Evolutionary conservation across 306 rosid species (phyloP), one percentile per base, ranked within the genome.

Genomic region (Sesbania bispinosa): DNA sequence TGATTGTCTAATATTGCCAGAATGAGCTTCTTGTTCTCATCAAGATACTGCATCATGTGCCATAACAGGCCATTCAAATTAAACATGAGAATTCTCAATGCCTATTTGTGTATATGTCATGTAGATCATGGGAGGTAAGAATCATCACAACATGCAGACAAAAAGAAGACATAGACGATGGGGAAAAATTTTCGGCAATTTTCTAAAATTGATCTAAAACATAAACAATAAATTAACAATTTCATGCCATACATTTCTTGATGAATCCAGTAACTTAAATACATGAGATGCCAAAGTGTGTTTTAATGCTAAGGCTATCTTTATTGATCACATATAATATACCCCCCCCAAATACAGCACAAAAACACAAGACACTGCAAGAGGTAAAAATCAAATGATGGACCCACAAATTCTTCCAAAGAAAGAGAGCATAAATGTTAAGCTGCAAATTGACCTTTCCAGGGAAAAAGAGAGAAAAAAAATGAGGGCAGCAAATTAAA

Each of bases 1-100:
- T 91, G 99, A 84, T 91, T 95, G 80, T 95, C 97, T 88, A 95
- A 79, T 69, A 95, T 91, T 64, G 99, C 99, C 72, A 95, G 74
- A 73, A 95, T 91, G 90, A 95, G 63, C 90, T 85, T 91, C 88
- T 91, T 95, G 87, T 95, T 95, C 74, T 95, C 97, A 72, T 95
- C 99, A 71, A 95, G 97, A 80, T 79, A 91, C 97, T 95, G 96
- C 89, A 86, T 60, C 21, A 63, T 24, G 33, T 38, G 32, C 24
- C 62, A 66, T 62, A 53, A 33, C 59, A 54, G 58, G 60, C 58
- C 24, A 52, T 62, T 51, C 20, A 77, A 57, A 73, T 39, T 57
- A 67, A n/a, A 77, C 23, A 58, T 46, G 10, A 29, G 19, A 14
- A 30, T 8, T 20, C 36, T 32, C 19, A 48, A 23, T 16, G 68